Conservation (phyloP, 2,329 filamentous ascomycete species). For the Calycina herbarum region DNA sequence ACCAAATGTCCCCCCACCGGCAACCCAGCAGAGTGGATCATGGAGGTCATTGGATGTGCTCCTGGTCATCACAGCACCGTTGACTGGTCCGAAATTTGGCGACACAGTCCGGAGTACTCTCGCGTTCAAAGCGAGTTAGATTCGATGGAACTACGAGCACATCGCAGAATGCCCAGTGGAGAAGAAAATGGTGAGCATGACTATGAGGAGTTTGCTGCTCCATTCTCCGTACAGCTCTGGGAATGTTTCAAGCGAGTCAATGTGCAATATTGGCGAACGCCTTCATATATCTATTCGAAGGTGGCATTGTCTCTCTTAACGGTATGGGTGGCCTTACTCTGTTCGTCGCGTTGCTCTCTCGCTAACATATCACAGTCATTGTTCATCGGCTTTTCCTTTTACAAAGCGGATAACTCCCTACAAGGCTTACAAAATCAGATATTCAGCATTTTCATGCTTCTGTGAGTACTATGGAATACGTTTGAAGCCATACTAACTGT, state of each 20-base stretch:
- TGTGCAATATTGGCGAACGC: conserved; percentile 74
- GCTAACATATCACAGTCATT: conserved; percentile 40
- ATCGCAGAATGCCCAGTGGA: background rate
- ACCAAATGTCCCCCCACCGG: conserved; percentile 62
- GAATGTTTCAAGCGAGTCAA: conserved; percentile 67
- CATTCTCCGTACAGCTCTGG: conserved; percentile 63
- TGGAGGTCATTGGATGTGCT: conserved; percentile 54
- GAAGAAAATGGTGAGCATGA: background rate
- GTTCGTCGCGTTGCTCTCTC: background rate
- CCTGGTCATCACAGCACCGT: conserved; percentile 60
- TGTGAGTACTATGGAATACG: conserved; percentile 37
- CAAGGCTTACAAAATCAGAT: conserved; percentile 70
- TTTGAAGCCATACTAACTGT: background rate
- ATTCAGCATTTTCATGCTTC: conserved; percentile 75
- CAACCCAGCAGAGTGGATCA: conserved; percentile 68
- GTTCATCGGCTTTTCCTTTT: conserved; percentile 75
- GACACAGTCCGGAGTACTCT: conserved; percentile 48
- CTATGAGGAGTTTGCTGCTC: conserved; percentile 68
- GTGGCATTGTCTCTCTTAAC: conserved; percentile 43
- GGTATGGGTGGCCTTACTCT: conserved; percentile 41
- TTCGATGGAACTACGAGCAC: conserved; percentile 44
- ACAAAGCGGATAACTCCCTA: conserved; percentile 55
- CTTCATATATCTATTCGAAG: conserved; percentile 73
- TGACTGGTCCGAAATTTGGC: conserved; percentile 64
- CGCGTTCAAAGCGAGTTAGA: conserved; percentile 40